Conservation (phyloP, 768 basidiomycete genomes). For the Lepiota venenata region DNA sequence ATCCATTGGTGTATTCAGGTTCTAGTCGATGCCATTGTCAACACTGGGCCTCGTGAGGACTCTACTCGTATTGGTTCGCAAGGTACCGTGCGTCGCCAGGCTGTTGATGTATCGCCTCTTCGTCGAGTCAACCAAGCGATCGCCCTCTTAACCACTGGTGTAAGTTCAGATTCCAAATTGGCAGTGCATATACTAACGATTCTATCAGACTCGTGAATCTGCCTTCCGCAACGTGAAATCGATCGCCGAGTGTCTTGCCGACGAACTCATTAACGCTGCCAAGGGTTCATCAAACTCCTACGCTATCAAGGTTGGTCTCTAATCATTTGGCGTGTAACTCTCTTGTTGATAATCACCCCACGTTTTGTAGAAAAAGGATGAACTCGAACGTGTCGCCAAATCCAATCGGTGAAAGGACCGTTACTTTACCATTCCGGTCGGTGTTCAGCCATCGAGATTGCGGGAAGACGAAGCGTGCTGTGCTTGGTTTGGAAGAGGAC, state of each 20-base stretch:
- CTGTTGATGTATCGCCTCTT: constrained; percentile 98
- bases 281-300: constrained; percentile 99
- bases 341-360: constrained; percentile 9
- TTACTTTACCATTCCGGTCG: constrained; percentile 5
- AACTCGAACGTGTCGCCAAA: constrained; percentile 99
- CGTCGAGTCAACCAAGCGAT: constrained; percentile 98
- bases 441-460: constrained; percentile 3
- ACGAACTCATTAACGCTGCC: constrained; percentile 99
- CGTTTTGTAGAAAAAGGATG: constrained; percentile 86
- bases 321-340: not conserved
- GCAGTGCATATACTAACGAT: not conserved
- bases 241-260: constrained; percentile 97
- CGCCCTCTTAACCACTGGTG: constrained; percentile 92
- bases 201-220: constrained; percentile 88
- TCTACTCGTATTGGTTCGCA: constrained; percentile 99
- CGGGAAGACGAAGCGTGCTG: not conserved
- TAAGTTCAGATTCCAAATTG: constrained; percentile 38
- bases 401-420: constrained; percentile 89
- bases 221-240: constrained; percentile 99
- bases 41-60: constrained; percentile 99
- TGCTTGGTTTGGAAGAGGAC: constrained; percentile 17
- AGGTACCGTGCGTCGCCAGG: constrained; percentile 99
- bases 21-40: constrained; percentile 97
- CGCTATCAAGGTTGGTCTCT: constrained; percentile 84
- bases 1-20: constrained; percentile 42